phyloP scores from a whole-genome alignment of 345 rosid species.

The Citrus glauca region DNA sequence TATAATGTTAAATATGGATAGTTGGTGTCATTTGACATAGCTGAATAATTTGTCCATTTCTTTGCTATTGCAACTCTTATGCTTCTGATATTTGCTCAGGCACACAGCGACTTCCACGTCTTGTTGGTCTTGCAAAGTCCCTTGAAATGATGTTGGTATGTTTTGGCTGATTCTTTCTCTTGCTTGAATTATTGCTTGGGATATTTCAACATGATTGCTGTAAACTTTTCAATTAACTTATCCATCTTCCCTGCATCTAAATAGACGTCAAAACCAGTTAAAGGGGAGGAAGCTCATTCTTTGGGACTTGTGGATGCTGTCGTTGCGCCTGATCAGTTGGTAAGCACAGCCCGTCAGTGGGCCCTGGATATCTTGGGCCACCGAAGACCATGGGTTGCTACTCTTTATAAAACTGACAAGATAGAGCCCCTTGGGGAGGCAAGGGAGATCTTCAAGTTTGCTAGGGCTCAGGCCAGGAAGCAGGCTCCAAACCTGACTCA shows the following conservation, averaged over 20 bases:
- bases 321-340: constrained; percentile 59
- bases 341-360: constrained; percentile 74
- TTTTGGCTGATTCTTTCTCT: constrained; percentile 14
- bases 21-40: not conserved
- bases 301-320: constrained; percentile 84
- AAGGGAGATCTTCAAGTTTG: constrained; percentile 82
- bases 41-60: not conserved
- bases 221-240: not conserved
- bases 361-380: constrained; percentile 70
- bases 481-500: constrained; percentile 81
- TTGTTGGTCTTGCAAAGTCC: constrained; percentile 86
- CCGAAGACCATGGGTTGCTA: constrained; percentile 82
- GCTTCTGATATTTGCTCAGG: constrained; percentile 50
- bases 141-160: constrained; percentile 98
- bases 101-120: constrained; percentile 98
- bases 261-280: constrained; percentile 81
- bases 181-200: constrained; percentile 11
- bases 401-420: constrained; percentile 74
- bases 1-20: not conserved
- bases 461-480: constrained; percentile 62
- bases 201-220: not conserved
- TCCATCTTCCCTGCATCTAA: not conserved
- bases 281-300: constrained; percentile 62
- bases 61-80: constrained; percentile 4
- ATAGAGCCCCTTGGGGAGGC: constrained; percentile 88